Conservation (phyloP, 495 filamentous ascomycete genomes). For the Penicillium salamii region DNA sequence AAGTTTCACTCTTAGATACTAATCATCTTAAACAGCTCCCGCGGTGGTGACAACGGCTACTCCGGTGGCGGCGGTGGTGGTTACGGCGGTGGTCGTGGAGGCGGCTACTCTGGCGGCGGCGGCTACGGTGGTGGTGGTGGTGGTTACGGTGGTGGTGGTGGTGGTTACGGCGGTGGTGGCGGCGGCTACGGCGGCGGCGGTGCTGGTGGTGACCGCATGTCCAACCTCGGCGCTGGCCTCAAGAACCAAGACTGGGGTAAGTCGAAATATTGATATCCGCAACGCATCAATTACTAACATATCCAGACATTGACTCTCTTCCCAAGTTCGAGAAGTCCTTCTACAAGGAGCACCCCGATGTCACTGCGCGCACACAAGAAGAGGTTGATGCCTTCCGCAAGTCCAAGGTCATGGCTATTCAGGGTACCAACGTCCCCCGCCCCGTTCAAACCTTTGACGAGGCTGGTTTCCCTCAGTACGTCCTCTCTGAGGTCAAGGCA, state of each 20-base stretch:
- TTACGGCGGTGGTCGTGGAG: slow-evolving; percentile 44
- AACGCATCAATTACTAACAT: slow-evolving; percentile 23
- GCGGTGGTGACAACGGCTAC: slow-evolving; percentile 47
- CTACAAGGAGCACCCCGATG: slow-evolving; percentile 89
- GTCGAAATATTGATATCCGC: slow-evolving; percentile 23
- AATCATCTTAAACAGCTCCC: slow-evolving; percentile 31
- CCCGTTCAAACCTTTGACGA: slow-evolving; percentile 97
- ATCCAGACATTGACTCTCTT: slow-evolving; percentile 66
- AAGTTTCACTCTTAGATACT: slow-evolving; percentile 15
- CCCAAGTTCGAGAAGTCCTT: slow-evolving; percentile 99
- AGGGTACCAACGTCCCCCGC: slow-evolving; percentile 76
- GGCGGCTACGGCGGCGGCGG: slow-evolving; percentile 50
- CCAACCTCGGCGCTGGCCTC: slow-evolving; percentile 78
- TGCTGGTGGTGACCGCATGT: slow-evolving; percentile 87
- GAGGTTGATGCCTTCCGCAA: slow-evolving; percentile 87
- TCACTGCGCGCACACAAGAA: slow-evolving; percentile 66
- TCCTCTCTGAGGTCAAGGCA: slow-evolving; percentile 96
- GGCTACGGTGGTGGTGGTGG: slow-evolving; percentile 46
- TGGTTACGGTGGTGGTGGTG: slow-evolving; percentile 51
- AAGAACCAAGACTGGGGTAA: slow-evolving; percentile 86
- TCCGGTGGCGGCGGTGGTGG: slow-evolving; percentile 40
- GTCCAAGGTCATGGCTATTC: slow-evolving; percentile 73
- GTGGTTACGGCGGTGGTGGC: slow-evolving; percentile 41
- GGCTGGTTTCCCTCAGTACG: slow-evolving; percentile 92
- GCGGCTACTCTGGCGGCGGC: no score